Evolutionary conservation across 345 rosid genomes (phyloP), one percentile per base, ranked within the genome.

Genomic region (Firmiana major): DNA sequence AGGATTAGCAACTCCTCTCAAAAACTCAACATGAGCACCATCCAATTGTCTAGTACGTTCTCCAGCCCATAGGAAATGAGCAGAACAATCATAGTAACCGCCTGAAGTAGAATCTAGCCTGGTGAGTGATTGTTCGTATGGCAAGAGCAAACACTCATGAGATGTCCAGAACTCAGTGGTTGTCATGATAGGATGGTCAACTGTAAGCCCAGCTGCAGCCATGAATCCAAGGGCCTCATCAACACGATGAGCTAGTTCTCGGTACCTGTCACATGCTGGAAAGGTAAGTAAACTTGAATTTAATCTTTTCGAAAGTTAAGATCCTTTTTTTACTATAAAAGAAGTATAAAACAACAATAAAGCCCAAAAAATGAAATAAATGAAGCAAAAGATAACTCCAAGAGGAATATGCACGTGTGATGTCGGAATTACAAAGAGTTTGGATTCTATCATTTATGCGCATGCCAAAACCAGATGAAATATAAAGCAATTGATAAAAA

Each of bases 181-280:
- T 77, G 85, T 89, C 93, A 90, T 90, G 68, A 90, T 87, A 57
- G 93, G 93, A 77, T 90, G 91, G 28, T 90, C 93, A 12, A 90
- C 84, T 0, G 91, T 88, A 67, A 90, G 87, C 76, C 93, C 93
- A 74, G 91, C 90, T 6, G 93, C 93, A 74, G 89, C 45, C 93
- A 90, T 90, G 85, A 90, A 90, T 66, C 93, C 93, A 15, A 90
- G 91, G 73, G 93, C 91, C 82, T 90, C 93, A 83, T 90, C 93
- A 79, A 90, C 93, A 26, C 93, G 84, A 72, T 85, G 62, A 57
- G 91, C 93, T 54, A 90, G 81, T 81, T 90, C 93, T n/a, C 86
- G 89, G 75, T 90, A 90, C 86, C 93, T 90, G 79, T 77, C 78
- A 77, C 15, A 2, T 48, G 57, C 78, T 40, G 28, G 42, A 21